Evolutionary conservation across 2,329 filamentous ascomycete species (phyloP).

Genomic region (Camillea tinctor): DNA sequence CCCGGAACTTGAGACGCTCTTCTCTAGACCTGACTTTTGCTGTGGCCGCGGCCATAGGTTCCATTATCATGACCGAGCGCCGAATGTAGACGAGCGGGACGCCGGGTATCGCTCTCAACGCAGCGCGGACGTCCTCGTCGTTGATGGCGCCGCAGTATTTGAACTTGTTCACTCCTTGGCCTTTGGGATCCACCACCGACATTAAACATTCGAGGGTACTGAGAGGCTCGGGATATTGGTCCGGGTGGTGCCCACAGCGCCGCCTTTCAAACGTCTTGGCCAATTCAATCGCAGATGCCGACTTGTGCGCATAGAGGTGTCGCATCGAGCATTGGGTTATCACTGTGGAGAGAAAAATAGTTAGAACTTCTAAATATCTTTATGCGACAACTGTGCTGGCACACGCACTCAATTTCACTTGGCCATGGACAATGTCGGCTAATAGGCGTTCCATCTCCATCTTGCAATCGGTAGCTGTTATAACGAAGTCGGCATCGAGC

Average conservation of each 20-base stretch:
- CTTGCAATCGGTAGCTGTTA: constrained; percentile 78
- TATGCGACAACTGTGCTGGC: neutral
- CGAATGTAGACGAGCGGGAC: constrained; percentile 78
- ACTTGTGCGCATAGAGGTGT: constrained; percentile 67
- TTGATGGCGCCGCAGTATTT: constrained; percentile 77
- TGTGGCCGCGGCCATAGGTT: constrained; percentile 71
- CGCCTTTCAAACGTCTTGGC: constrained; percentile 75
- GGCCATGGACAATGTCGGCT: constrained; percentile 80
- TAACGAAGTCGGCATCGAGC: constrained; percentile 82
- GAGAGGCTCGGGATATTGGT: constrained; percentile 69
- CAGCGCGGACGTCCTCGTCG: constrained; percentile 60
- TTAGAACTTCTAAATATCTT: neutral
- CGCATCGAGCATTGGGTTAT: constrained; percentile 81
- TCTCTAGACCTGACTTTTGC: constrained; percentile 62
- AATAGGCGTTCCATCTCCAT: constrained; percentile 82
- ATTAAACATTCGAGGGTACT: constrained; percentile 67
- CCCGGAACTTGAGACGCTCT: constrained; percentile 72
- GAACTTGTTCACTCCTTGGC: constrained; percentile 69
- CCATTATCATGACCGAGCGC: constrained; percentile 68
- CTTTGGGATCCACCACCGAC: constrained; percentile 77
- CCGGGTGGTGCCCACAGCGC: constrained; percentile 74
- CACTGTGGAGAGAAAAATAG: constrained; percentile 49
- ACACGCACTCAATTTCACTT: constrained; percentile 73
- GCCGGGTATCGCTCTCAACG: constrained; percentile 65
- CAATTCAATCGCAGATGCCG: constrained; percentile 65